Evolutionary conservation across 2,329 filamentous ascomycete species (phyloP), one percentile per base, ranked within the genome.

Genomic region (Paraphoma chrysanthemicola): DNA sequence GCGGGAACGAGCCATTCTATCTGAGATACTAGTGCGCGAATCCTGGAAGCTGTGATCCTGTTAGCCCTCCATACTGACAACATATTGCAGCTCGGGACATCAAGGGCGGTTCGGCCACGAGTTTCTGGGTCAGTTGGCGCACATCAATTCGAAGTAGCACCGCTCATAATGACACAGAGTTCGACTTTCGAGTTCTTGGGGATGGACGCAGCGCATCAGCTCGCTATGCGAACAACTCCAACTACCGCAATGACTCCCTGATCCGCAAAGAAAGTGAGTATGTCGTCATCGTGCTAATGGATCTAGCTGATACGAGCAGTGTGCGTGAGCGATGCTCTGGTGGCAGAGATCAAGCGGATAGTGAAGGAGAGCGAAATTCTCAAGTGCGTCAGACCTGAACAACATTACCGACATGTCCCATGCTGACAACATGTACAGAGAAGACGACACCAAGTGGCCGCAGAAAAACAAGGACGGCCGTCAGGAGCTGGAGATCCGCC

Each of bases 381-480:
- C 83, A 98, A 98, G 92, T 96, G 86, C 52, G 83, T 64, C 16
- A 9, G 6, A n/a, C 23, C 23, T 23, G 23, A 2, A 23, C 23
- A 23, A 23, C 23, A 23, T 23, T 23, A 23, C 2, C 5, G 5
- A 23, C 23, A 23, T 23, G 12, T 16, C 28, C n/a, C 29, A 17
- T 9, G 41, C 31, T 18, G 38, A 28, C 14, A 36, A 46, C 36
- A 9, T 39, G 10, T 68, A 60, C 66, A 96, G 92, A 82, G 95
- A 99, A 88, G 95, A 99, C 74, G 95, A 99, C 77, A 91, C 89
- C 28, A 97, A 97, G 77, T 99, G 95, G 95, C 95, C 95, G 0
- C 92, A 96, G 78, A 99, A 98, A 86, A 99, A 99, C 82, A 98
- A 98, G 81, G 95, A 99, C 70, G 95, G 95, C 36, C 88, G 94